phyloP scores from a whole-genome alignment of 345 rosid species.

The Streptanthus diversifolius region DNA sequence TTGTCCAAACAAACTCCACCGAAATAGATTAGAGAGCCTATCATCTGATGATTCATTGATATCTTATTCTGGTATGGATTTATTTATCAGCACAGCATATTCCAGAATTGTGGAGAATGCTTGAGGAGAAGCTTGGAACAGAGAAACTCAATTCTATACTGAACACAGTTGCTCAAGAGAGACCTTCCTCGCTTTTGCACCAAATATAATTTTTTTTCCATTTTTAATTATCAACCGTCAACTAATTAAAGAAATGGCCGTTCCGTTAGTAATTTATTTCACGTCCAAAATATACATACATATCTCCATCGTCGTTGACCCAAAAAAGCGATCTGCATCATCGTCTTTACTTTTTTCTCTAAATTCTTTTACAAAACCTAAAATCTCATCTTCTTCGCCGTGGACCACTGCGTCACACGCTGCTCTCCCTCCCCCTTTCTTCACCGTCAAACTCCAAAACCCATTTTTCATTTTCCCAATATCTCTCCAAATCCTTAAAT shows the following conservation, averaged over 20 bases:
- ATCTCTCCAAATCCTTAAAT: constrained; percentile 1
- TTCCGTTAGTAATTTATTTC: background rate
- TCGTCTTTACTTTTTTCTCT: background rate
- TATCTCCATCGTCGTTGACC: constrained; percentile 26
- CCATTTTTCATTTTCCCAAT: background rate
- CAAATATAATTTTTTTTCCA: background rate
- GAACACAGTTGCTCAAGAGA: constrained; percentile 39
- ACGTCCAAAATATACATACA: background rate
- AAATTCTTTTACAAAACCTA: constrained; percentile 27
- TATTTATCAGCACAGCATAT: constrained; percentile 38
- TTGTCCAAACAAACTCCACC: background rate
- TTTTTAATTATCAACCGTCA: too few relatives aligned
- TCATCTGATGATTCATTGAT: background rate
- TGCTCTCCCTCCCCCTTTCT: background rate
- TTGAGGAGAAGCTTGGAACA: constrained; percentile 44
- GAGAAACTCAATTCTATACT: constrained; percentile 36
- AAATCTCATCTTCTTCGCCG: constrained; percentile 14
- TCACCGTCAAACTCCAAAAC: background rate
- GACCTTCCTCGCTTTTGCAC: constrained; percentile 42
- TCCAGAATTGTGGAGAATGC: constrained; percentile 36
- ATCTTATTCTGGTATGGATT: background rate
- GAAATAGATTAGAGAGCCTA: background rate
- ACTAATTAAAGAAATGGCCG: background rate
- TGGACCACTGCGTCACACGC: constrained; percentile 1
- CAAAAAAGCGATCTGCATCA: constrained; percentile 13